Conservation (phyloP, 768 basidiomycete species). For the Gelatoporia subvermispora region DNA sequence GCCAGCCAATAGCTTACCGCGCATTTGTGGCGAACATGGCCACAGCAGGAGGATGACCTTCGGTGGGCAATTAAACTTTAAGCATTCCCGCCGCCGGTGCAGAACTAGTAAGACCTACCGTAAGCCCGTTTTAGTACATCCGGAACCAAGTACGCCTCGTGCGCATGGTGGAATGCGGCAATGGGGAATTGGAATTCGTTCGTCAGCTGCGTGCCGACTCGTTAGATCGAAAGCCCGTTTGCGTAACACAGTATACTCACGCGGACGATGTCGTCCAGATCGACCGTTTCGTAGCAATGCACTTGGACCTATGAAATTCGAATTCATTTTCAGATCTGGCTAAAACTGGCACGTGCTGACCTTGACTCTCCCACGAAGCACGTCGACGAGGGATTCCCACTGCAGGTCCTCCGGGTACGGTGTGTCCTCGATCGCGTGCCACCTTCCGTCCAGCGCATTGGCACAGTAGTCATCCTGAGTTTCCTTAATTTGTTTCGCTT, state of each 20-base stretch:
- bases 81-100: background rate
- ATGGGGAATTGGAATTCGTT: conserved; percentile 88
- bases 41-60: conserved; percentile 57
- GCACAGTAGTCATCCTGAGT: conserved; percentile 66
- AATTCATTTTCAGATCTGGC: no score
- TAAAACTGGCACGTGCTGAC: conserved; percentile 25
- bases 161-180: conserved; percentile 81
- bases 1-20: conserved; percentile 21
- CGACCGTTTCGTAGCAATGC: conserved; percentile 63
- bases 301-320: conserved; percentile 38
- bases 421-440: conserved; percentile 38
- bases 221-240: background rate
- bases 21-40: conserved; percentile 82
- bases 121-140: conserved; percentile 72
- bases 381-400: conserved; percentile 78
- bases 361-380: conserved; percentile 74
- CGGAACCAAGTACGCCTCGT: conserved; percentile 89
- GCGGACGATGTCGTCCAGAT: conserved; percentile 45
- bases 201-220: conserved; percentile 46
- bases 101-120: conserved; percentile 1
- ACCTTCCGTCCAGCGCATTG: conserved; percentile 41
- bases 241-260: conserved; percentile 14
- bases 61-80: conserved; percentile 1
- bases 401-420: conserved; percentile 65
- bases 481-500: conserved; percentile 60